These are phyloP conservation scores for Fusarium annulatum DNA, from an alignment of 2,329 filamentous ascomycete species.

Conservation along the genomic window DNA sequence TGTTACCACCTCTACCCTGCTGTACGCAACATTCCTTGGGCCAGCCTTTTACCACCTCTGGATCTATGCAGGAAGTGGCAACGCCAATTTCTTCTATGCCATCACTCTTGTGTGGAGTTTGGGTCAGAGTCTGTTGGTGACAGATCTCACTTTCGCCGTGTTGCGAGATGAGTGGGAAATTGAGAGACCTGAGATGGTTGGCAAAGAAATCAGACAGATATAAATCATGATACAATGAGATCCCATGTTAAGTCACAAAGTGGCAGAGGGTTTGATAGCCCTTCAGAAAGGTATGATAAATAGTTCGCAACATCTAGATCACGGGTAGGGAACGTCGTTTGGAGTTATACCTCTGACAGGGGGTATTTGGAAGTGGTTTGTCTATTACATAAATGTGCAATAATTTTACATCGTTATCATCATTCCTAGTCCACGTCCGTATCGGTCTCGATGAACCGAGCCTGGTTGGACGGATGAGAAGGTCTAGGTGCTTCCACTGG, in stretches of 20 bases:
- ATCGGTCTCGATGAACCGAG: conserved; percentile 50
- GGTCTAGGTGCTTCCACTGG: conserved; percentile 23
- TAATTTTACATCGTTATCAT: conserved; percentile 31
- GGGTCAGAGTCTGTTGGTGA: conserved; percentile 85
- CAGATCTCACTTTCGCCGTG: conserved; percentile 88
- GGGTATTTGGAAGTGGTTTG: conserved; percentile 10
- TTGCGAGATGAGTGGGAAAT: conserved; percentile 94
- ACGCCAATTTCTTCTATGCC: conserved; percentile 99
- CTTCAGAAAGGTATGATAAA: background rate
- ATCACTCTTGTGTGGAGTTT: conserved; percentile 99
- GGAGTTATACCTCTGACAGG: conserved; percentile 3
- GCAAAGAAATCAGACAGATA: conserved; percentile 88
- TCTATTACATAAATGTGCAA: conserved; percentile 33
- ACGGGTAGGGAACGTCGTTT: conserved; percentile 25
- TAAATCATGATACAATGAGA: conserved; percentile 53
- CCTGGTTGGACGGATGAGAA: conserved; percentile 22
- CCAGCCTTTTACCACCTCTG: conserved; percentile 97
- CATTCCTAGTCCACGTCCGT: conserved; percentile 50
- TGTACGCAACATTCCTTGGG: conserved; percentile 90
- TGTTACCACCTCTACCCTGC: conserved; percentile 80
- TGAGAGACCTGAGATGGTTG: conserved; percentile 88
- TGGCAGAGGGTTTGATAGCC: background rate
- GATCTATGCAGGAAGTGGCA: conserved; percentile 98
- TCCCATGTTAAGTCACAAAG: background rate
- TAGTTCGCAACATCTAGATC: conserved; percentile 28